These are phyloP conservation scores for Trichosporon sp. DNA, from an alignment of 1,284 basidiomycete genomes.

Conservation along the genomic window DNA sequence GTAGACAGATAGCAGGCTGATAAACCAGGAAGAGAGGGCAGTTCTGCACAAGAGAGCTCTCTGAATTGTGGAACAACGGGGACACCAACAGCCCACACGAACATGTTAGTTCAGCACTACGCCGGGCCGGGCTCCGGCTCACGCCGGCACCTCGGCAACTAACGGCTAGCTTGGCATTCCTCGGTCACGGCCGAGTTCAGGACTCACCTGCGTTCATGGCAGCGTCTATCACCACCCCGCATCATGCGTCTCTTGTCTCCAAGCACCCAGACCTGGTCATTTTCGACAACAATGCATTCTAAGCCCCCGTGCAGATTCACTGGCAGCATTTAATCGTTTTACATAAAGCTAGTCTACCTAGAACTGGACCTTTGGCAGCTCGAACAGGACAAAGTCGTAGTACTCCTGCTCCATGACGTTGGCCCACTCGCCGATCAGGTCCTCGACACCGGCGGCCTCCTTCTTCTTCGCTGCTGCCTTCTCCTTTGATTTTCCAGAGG, in stretches of 20 bases:
- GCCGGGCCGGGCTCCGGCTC: not conserved
- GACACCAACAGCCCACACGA: not conserved
- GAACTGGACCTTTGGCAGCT: conserved; percentile 46
- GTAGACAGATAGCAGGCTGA: too few relatives aligned
- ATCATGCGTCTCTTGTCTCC: not conserved
- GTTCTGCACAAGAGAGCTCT: not conserved
- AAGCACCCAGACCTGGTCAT: not conserved
- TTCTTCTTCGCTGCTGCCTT: conserved; percentile 19
- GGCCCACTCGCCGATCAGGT: conserved; percentile 81
- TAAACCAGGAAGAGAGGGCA: too few relatives aligned
- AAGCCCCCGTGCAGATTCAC: not conserved
- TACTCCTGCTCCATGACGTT: conserved; percentile 87
- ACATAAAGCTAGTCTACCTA: conserved; percentile 5
- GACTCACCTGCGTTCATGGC: too few relatives aligned
- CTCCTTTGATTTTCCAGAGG: conserved; percentile 37
- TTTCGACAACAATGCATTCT: conserved; percentile 5
- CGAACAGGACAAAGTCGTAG: conserved; percentile 86
- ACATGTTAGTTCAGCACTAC: not conserved
- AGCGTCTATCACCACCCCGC: too few relatives aligned
- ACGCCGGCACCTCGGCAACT: not conserved
- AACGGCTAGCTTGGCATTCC: not conserved
- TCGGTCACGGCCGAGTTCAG: not conserved
- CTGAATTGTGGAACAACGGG: not conserved
- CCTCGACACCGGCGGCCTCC: conserved; percentile 28
- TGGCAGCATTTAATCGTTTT: not conserved